These are phyloP conservation scores for Eucalyptus regnans DNA, from an alignment of 345 rosid genomes.

Conservation along the genomic window DNA sequence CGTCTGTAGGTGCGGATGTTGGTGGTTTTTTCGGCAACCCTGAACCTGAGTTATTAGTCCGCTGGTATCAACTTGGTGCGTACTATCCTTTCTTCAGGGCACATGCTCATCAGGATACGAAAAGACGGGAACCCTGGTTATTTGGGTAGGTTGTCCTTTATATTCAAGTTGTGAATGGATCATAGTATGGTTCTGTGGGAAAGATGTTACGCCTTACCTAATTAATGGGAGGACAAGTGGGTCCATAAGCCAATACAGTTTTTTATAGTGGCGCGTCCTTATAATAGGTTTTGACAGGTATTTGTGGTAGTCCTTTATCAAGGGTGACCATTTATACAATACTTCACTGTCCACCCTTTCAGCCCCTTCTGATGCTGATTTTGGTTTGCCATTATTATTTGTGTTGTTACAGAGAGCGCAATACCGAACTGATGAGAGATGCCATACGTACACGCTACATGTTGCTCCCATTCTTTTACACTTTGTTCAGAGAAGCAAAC, in stretches of 20 bases:
- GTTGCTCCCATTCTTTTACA: constrained; percentile 88
- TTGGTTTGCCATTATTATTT: neutral
- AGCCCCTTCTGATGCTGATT: neutral
- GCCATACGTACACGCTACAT: constrained; percentile 84
- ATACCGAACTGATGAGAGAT: constrained; percentile 75
- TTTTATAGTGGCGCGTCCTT: neutral
- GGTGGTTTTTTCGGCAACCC: constrained; percentile 99
- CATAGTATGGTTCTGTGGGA: neutral
- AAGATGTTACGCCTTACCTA: neutral
- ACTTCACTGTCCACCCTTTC: neutral
- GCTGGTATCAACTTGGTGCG: constrained; percentile 99
- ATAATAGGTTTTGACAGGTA: neutral
- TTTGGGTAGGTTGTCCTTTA: constrained; percentile 56
- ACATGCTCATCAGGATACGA: constrained; percentile 98
- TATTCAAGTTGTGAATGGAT: neutral
- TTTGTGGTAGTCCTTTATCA: neutral
- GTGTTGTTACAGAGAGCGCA: constrained; percentile 50
- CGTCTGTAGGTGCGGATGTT: constrained; percentile 74
- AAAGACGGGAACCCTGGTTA: constrained; percentile 96
- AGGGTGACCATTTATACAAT: neutral
- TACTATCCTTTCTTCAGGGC: constrained; percentile 97
- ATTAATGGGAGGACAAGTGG: neutral
- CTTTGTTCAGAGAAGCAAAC: constrained; percentile 95
- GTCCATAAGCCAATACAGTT: neutral
- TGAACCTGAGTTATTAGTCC: constrained; percentile 79